A percentile compares a stretch with the other conserved stretches of the same genome.
Evolutionary conservation across 495 filamentous ascomycete species (phyloP).

Genomic region (Aspergillus egyptiacus): DNA sequence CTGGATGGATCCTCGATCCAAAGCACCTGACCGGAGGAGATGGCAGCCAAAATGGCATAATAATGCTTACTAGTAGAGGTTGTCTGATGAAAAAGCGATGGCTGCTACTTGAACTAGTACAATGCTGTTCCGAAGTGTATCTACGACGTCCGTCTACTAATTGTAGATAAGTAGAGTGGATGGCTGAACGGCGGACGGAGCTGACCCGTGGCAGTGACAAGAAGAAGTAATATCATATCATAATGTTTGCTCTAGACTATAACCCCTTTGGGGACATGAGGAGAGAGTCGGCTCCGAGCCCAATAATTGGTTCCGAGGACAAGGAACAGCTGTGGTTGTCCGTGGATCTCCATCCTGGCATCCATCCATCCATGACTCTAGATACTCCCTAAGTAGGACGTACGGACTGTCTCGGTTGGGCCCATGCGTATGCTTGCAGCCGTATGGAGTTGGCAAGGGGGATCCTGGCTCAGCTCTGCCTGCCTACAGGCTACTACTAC

Average conservation of each 20-base stretch:
- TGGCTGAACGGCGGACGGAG: not conserved
- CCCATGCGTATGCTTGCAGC: conserved; percentile 9
- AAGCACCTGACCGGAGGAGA: too few species aligned
- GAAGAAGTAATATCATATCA: too few species aligned
- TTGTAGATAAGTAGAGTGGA: not conserved
- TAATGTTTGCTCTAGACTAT: too few species aligned
- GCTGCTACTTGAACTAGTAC: conserved; percentile 7
- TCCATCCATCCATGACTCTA: too few species aligned
- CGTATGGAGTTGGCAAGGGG: conserved; percentile 6
- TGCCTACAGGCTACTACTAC: too few species aligned
- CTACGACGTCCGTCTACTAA: too few species aligned
- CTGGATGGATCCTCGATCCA: conserved; percentile 3
- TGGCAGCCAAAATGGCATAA: too few species aligned
- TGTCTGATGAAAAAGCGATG: conserved; percentile 9
- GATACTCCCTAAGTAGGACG: too few species aligned
- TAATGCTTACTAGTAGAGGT: not conserved
- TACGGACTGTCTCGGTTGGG: conserved; percentile 15
- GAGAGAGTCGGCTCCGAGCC: not conserved
- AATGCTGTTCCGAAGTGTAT: not conserved
- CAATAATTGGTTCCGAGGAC: conserved; percentile 16
- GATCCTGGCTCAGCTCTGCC: too few species aligned
- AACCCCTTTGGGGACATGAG: too few species aligned
- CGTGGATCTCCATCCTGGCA: conserved; percentile 24
- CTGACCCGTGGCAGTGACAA: too few species aligned
- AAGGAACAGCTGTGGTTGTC: conserved; percentile 23